A percentile compares a stretch with the other conserved stretches of the same genome.
Evolutionary conservation across 768 basidiomycete species (phyloP).

Genomic region (Tylopilus rubrobrunneus): DNA sequence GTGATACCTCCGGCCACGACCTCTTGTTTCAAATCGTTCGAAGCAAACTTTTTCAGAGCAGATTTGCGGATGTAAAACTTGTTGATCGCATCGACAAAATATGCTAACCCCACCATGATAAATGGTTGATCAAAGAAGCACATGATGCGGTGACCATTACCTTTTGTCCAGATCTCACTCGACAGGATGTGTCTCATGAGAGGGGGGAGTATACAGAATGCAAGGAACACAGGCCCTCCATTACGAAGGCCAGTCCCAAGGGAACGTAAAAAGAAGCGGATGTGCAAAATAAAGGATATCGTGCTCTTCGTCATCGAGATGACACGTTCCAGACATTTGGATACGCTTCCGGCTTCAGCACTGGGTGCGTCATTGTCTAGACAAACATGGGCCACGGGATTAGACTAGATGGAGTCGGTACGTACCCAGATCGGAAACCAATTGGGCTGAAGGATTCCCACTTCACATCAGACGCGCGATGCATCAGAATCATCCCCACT

Average conservation of each 20-base stretch:
- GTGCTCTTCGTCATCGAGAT: slow-evolving; percentile 5
- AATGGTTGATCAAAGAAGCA: background rate
- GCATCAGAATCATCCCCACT: background rate
- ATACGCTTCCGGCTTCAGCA: background rate
- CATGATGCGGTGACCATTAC: background rate
- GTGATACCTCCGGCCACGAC: slow-evolving; percentile 20
- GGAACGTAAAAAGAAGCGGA: slow-evolving; percentile 18
- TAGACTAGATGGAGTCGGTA: background rate
- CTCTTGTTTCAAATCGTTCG: slow-evolving; percentile 14
- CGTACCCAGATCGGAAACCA: slow-evolving; percentile 21
- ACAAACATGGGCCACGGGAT: background rate
- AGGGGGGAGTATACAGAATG: slow-evolving; percentile 17
- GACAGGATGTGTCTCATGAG: background rate
- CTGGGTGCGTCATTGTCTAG: slow-evolving; percentile 7
- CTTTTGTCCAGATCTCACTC: slow-evolving; percentile 18
- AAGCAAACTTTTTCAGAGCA: slow-evolving; percentile 11
- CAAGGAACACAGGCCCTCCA: slow-evolving; percentile 22
- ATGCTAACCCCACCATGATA: slow-evolving; percentile 7
- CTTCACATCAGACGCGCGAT: background rate
- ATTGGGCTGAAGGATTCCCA: slow-evolving; percentile 6
- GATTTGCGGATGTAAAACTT: slow-evolving; percentile 20
- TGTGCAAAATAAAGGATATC: slow-evolving; percentile 22
- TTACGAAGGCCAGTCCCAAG: slow-evolving; percentile 11
- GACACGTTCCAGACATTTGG: slow-evolving; percentile 8
- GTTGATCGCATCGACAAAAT: slow-evolving; percentile 16